These are phyloP conservation scores for Globisporangium megalacanthum DNA, from an alignment of 352 stramenopile genomes.

Conservation along the genomic window DNA sequence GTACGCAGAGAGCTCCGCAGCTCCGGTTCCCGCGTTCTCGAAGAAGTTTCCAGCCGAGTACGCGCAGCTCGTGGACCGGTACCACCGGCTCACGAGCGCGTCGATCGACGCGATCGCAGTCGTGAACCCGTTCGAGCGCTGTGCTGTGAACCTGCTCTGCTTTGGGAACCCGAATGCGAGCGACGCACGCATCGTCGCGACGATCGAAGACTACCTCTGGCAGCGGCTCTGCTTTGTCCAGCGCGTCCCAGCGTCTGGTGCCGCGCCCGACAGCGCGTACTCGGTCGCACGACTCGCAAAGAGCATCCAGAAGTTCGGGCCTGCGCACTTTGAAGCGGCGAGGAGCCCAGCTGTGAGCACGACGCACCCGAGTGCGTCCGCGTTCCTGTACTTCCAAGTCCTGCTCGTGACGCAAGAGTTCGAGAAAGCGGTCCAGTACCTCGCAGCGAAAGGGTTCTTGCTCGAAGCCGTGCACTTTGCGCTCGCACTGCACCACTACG, in stretches of 20 bases:
- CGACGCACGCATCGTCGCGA: constrained; percentile 67
- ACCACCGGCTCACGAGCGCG: constrained; percentile 61
- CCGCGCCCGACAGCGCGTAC: constrained; percentile 50
- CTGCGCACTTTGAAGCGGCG: constrained; percentile 59
- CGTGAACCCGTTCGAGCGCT: constrained; percentile 72
- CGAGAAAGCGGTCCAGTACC: constrained; percentile 76
- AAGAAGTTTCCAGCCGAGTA: constrained; percentile 69
- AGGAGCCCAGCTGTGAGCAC: background rate
- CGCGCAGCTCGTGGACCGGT: constrained; percentile 51
- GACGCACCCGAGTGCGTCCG: constrained; percentile 25
- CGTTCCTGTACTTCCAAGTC: constrained; percentile 81
- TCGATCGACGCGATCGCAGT: constrained; percentile 69
- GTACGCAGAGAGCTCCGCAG: constrained; percentile 23
- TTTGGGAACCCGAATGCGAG: constrained; percentile 76
- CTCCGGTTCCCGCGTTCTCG: constrained; percentile 42
- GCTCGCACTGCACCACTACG: constrained; percentile 76
- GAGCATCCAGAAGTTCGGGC: constrained; percentile 74
- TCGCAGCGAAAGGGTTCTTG: constrained; percentile 70
- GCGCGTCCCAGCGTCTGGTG: constrained; percentile 26
- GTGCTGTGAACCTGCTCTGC: constrained; percentile 76
- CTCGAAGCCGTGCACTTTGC: constrained; percentile 79
- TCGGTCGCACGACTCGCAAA: constrained; percentile 55
- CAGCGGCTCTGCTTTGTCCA: constrained; percentile 81
- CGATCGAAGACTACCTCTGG: constrained; percentile 85
- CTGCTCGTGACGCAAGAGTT: constrained; percentile 76